These are phyloP conservation scores for Microcera coccophila DNA, from an alignment of 2,329 filamentous ascomycete genomes.

Conservation along the genomic window DNA sequence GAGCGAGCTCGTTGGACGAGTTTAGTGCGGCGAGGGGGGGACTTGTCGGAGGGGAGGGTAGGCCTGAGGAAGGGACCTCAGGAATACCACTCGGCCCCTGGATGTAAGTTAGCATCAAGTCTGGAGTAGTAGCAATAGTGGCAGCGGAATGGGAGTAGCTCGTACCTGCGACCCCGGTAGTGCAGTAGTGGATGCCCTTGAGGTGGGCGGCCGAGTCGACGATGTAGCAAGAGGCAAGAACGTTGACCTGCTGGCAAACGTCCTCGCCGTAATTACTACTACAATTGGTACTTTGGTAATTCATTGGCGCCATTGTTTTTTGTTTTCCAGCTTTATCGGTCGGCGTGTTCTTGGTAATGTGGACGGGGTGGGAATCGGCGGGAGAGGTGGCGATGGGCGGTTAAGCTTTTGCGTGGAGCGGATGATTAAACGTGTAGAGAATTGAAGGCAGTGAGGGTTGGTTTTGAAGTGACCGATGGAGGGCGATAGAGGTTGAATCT, in stretches of 20 bases:
- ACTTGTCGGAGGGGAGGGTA: constrained; percentile 81
- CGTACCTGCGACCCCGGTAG: constrained; percentile 78
- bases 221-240: constrained; percentile 88
- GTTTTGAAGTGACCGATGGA: neutral
- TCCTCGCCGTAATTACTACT: constrained; percentile 75
- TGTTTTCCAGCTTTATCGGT: constrained; percentile 23
- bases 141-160: no score
- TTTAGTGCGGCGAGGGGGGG: constrained; percentile 79
- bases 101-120: constrained; percentile 13
- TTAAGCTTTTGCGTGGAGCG: neutral
- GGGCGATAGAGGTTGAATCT: constrained; percentile 4
- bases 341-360: constrained; percentile 10
- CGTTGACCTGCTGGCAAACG: constrained; percentile 62
- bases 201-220: constrained; percentile 70
- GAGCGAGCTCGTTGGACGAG: constrained; percentile 62
- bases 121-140: neutral
- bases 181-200: constrained; percentile 90
- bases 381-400: neutral
- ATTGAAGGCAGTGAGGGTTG: neutral
- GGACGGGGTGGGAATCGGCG: constrained; percentile 13
- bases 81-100: constrained; percentile 89
- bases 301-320: constrained; percentile 63
- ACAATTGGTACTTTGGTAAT: constrained; percentile 63
- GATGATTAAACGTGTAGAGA: no score
- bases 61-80: constrained; percentile 83